These are phyloP conservation scores for Blastocystis sp. DNA, from an alignment of 352 stramenopile species.

Conservation along the genomic window DNA sequence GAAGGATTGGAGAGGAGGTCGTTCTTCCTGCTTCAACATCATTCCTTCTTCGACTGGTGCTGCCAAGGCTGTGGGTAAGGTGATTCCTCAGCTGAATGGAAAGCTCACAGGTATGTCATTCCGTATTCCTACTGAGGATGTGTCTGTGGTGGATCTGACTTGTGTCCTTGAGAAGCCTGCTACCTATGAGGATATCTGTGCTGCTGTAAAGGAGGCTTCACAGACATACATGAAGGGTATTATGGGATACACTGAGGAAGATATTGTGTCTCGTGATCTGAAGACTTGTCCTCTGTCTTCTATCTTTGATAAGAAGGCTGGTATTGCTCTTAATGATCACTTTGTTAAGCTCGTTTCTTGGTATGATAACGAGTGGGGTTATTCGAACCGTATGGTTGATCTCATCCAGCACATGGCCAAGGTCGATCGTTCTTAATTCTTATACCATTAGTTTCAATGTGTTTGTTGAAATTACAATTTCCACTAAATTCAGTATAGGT, in stretches of 20 bases:
- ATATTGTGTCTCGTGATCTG: constrained; percentile 93
- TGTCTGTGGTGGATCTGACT: constrained; percentile 81
- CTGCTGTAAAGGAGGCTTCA: constrained; percentile 83
- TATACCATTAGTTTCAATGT: constrained; percentile 7
- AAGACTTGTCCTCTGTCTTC: constrained; percentile 86
- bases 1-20: constrained; percentile 94
- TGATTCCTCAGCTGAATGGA: constrained; percentile 85
- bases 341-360: constrained; percentile 98
- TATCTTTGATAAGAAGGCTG: constrained; percentile 91
- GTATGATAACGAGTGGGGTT: constrained; percentile 99
- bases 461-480: constrained; percentile 15
- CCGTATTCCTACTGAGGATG: constrained; percentile 79
- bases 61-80: constrained; percentile 95
- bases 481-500: background rate
- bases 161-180: constrained; percentile 76
- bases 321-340: constrained; percentile 90
- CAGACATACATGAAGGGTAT: constrained; percentile 89
- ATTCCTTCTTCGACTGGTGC: constrained; percentile 93
- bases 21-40: constrained; percentile 93
- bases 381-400: constrained; percentile 90
- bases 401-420: constrained; percentile 85
- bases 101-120: constrained; percentile 84
- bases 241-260: constrained; percentile 92
- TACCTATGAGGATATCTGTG: constrained; percentile 95
- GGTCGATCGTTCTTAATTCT: constrained; percentile 61